These are phyloP conservation scores for Tephrocybe rancida DNA, from an alignment of 768 basidiomycete genomes.

Conservation along the genomic window DNA sequence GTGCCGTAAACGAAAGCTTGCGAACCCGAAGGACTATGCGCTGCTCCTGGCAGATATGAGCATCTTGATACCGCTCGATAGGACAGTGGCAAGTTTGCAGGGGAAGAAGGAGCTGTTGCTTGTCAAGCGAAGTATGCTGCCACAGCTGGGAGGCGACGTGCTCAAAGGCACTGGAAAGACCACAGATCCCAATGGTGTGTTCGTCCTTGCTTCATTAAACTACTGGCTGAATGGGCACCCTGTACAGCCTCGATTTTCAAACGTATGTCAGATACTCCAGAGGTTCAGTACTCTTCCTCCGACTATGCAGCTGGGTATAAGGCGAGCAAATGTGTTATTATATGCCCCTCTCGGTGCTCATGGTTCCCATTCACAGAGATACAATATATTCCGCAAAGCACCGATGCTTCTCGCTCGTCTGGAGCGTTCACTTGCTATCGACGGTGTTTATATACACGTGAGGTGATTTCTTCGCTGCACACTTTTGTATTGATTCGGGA, in stretches of 20 bases:
- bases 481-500: slow-evolving; percentile 4
- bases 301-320: slow-evolving; percentile 89
- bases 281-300: slow-evolving; percentile 55
- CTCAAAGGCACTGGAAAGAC: slow-evolving; percentile 67
- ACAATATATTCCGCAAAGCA: slow-evolving; percentile 89
- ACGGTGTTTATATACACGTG: slow-evolving; percentile 92
- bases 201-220: not conserved
- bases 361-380: slow-evolving; percentile 60
- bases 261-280: slow-evolving; percentile 75
- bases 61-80: slow-evolving; percentile 86
- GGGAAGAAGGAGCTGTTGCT: slow-evolving; percentile 84
- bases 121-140: slow-evolving; percentile 77
- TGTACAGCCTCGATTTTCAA: slow-evolving; percentile 89
- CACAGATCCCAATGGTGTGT: slow-evolving; percentile 89
- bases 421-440: slow-evolving; percentile 90
- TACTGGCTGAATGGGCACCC: not conserved
- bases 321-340: slow-evolving; percentile 42
- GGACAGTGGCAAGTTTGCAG: slow-evolving; percentile 94
- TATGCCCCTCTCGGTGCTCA: not conserved
- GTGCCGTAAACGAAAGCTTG: slow-evolving; percentile 68
- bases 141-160: slow-evolving; percentile 68
- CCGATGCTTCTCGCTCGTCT: slow-evolving; percentile 92
- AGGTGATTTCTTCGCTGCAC: slow-evolving; percentile 18
- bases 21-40: slow-evolving; percentile 80
- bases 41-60: slow-evolving; percentile 70